Base-by-base conservation (phyloP, 2,329 filamentous ascomycete genomes). In the Fusarium tanahbumbuense region DNA sequence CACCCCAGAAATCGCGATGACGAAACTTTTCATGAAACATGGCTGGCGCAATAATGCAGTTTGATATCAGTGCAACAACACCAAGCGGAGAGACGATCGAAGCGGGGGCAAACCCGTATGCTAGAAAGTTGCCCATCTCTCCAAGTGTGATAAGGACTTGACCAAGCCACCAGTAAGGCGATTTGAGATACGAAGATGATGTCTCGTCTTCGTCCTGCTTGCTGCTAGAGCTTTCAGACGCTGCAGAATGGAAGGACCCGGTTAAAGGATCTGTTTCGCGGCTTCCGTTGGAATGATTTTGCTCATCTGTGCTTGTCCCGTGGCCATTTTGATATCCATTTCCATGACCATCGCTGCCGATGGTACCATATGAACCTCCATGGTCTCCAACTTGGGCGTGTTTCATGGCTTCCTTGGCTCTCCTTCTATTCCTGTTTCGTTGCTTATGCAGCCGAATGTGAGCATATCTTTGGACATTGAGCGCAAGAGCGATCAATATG, bases 31-130 rank as follows among this genome's bases (percentile, higher is more conserved):
- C 96, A 77, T 97, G 94, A 71, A 99, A 91, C 85, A 99, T 90
- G 67, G 96, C 90, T 1, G 96, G 96, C 4, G 96, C 96, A 77
- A 99, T 97, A 64, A 99, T 88, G 80, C 96, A 99, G 81, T 99
- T 99, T 46, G 94, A 97, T 47, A 99, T 91, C 67, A 99, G 84
- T 4, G 96, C 96, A 15, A 99, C 96, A n/a, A 99, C 96, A 12
- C 96, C 96, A 8, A 99, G 85, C 0, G 96, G 96, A 34, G 94
- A 98, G 44, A 99, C 96, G 75, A 99, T 98, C 16, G 96, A 98
- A 10, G 96, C 96, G 6, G 96, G 96, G 30, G 96, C 96, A 78
- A 99, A 99, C 25, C 96, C 96, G 77, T 99, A 99, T 1, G 96
- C 96, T 68, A 99, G 83, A 77, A 99, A 99, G 79, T 99, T 99